Conservation (phyloP, 2,329 filamentous ascomycete species). For the Chaetomium sp. region DNA sequence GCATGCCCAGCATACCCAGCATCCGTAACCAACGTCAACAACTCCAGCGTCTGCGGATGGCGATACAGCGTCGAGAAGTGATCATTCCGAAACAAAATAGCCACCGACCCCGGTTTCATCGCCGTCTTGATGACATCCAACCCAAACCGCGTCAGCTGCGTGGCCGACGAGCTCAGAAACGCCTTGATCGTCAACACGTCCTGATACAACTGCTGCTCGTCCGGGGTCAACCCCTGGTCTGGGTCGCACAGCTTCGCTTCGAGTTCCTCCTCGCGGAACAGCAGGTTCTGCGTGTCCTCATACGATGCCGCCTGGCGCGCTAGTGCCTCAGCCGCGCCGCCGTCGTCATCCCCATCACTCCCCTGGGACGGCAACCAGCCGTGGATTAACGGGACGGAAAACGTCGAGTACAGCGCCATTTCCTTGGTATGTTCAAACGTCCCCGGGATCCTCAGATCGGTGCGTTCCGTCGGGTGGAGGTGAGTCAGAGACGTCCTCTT, state of each 20-base stretch:
- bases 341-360: constrained; percentile 31
- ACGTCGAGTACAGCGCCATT: constrained; percentile 86
- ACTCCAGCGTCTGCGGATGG: constrained; percentile 67
- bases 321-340: constrained; percentile 63
- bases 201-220: constrained; percentile 73
- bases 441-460: constrained; percentile 47
- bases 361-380: constrained; percentile 73
- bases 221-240: constrained; percentile 53
- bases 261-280: constrained; percentile 83
- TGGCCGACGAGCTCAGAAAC: constrained; percentile 73
- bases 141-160: constrained; percentile 79
- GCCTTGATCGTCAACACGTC: constrained; percentile 79
- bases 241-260: constrained; percentile 62
- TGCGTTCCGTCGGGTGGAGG: constrained; percentile 44
- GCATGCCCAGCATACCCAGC: constrained; percentile 81
- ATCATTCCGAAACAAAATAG: constrained; percentile 93
- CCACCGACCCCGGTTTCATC: constrained; percentile 70
- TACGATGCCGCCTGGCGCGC: constrained; percentile 72
- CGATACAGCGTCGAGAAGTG: constrained; percentile 94
- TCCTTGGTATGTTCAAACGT: constrained; percentile 82
- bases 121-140: constrained; percentile 65
- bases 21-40: constrained; percentile 86
- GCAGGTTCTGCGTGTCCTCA: constrained; percentile 83
- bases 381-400: constrained; percentile 82
- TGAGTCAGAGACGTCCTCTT: constrained; percentile 49